Evolutionary conservation across 1,284 basidiomycete species (phyloP).

Genomic region (Microbotryum lychnidis-dioicae): DNA sequence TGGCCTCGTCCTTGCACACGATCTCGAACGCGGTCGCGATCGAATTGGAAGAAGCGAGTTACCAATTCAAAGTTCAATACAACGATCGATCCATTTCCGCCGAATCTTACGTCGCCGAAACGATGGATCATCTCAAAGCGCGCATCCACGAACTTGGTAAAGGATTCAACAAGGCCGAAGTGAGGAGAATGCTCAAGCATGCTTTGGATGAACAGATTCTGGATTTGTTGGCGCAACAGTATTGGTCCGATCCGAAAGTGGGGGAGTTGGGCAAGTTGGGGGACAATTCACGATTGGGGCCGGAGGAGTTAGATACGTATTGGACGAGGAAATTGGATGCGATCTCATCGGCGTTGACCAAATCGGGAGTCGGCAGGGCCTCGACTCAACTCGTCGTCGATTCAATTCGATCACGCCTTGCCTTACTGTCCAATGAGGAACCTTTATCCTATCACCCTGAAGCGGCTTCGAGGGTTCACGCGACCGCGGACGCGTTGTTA

Average conservation of each 20-base stretch:
- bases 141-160: slow-evolving; percentile 79
- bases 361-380: slow-evolving; percentile 91
- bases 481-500: slow-evolving; percentile 86
- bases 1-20: slow-evolving; percentile 88
- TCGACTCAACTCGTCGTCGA: slow-evolving; percentile 93
- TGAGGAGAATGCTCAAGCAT: slow-evolving; percentile 75
- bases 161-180: slow-evolving; percentile 80
- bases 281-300: slow-evolving; percentile 55
- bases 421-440: slow-evolving; percentile 75
- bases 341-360: slow-evolving; percentile 82
- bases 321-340: slow-evolving; percentile 96
- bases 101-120: slow-evolving; percentile 96
- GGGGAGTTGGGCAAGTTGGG: slow-evolving; percentile 66
- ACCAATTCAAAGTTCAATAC: slow-evolving; percentile 99
- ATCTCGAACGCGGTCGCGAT: slow-evolving; percentile 95
- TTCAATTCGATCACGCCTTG: slow-evolving; percentile 77
- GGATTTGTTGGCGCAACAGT: slow-evolving; percentile 92
- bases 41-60: slow-evolving; percentile 90
- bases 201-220: slow-evolving; percentile 95
- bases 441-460: slow-evolving; percentile 86
- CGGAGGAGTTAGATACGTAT: slow-evolving; percentile 73
- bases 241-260: slow-evolving; percentile 86
- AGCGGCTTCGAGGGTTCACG: slow-evolving; percentile 76
- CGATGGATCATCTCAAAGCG: slow-evolving; percentile 83
- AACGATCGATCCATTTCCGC: slow-evolving; percentile 91